Evolutionary conservation across 257 asterid species (phyloP).

Genomic region (Thymus quinquecostatus): DNA sequence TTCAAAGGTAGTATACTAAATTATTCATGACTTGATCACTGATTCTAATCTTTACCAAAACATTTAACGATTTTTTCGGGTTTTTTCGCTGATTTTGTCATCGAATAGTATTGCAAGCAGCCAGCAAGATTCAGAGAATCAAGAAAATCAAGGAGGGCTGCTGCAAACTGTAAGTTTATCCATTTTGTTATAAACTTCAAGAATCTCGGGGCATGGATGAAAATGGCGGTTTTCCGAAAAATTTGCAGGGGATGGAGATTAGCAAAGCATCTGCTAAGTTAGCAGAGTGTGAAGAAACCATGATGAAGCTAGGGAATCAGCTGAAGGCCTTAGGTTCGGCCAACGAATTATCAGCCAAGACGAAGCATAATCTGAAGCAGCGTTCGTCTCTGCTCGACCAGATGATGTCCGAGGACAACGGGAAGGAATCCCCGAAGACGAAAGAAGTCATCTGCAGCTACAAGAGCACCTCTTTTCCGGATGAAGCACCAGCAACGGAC

Average conservation of each 20-base stretch:
- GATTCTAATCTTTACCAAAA: not conserved
- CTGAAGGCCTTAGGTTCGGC: constrained; percentile 60
- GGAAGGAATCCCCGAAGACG: constrained; percentile 41
- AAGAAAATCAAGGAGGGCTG: constrained; percentile 48
- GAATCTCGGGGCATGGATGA: too few relatives aligned
- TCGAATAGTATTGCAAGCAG: constrained; percentile 44
- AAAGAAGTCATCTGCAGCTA: constrained; percentile 36
- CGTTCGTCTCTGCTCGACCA: constrained; percentile 78
- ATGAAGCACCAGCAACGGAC: constrained; percentile 26
- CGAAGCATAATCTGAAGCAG: constrained; percentile 39
- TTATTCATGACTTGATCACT: not conserved
- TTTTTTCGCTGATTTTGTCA: constrained; percentile 14
- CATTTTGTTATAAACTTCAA: too few relatives aligned
- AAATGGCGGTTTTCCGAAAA: constrained; percentile 4
- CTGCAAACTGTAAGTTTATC: constrained; percentile 60
- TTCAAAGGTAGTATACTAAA: constrained; percentile 61
- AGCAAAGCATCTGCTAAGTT: constrained; percentile 73
- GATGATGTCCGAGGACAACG: constrained; percentile 60
- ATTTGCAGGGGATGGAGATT: constrained; percentile 78
- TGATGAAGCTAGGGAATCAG: constrained; percentile 73
- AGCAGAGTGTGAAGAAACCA: constrained; percentile 81
- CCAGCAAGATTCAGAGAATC: constrained; percentile 32
- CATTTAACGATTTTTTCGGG: too few relatives aligned
- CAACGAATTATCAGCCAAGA: constrained; percentile 47
- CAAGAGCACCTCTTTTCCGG: constrained; percentile 18